These are phyloP conservation scores for Aspergillus neoniger DNA, from an alignment of 2,329 filamentous ascomycete genomes.

Conservation along the genomic window DNA sequence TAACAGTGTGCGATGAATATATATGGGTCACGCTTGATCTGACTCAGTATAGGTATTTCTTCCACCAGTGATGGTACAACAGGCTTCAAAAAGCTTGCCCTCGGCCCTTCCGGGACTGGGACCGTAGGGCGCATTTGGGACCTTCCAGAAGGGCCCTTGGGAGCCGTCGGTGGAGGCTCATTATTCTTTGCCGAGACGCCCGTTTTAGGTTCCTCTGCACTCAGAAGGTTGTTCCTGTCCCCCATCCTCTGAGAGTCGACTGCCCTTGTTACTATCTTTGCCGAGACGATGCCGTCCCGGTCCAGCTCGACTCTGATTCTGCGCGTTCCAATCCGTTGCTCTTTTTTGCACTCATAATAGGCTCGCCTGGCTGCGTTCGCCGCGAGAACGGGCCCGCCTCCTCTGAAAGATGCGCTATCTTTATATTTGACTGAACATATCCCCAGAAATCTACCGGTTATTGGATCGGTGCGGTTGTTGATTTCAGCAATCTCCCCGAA, in stretches of 20 bases:
- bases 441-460: conserved; percentile 89
- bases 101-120: conserved; percentile 42
- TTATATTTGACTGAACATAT: conserved; percentile 90
- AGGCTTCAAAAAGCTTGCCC: conserved; percentile 37
- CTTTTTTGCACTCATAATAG: conserved; percentile 70
- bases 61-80: conserved; percentile 59
- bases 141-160: conserved; percentile 75
- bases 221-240: conserved; percentile 34
- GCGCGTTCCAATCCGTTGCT: conserved; percentile 75
- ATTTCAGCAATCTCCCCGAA: conserved; percentile 76
- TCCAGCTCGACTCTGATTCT: conserved; percentile 83
- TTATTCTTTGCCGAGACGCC: conserved; percentile 50
- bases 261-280: conserved; percentile 72
- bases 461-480: conserved; percentile 91
- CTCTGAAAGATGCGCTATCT: conserved; percentile 63
- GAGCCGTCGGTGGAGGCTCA: conserved; percentile 78
- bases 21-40: conserved; percentile 78
- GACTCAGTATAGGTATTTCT: conserved; percentile 64
- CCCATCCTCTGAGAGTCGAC: conserved; percentile 68
- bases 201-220: conserved; percentile 32
- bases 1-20: conserved; percentile 85
- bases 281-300: conserved; percentile 80
- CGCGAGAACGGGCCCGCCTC: conserved; percentile 61
- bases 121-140: conserved; percentile 38
- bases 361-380: conserved; percentile 80